phyloP scores from a whole-genome alignment of 805 yeast species.

The Suhomyces faveliae region DNA sequence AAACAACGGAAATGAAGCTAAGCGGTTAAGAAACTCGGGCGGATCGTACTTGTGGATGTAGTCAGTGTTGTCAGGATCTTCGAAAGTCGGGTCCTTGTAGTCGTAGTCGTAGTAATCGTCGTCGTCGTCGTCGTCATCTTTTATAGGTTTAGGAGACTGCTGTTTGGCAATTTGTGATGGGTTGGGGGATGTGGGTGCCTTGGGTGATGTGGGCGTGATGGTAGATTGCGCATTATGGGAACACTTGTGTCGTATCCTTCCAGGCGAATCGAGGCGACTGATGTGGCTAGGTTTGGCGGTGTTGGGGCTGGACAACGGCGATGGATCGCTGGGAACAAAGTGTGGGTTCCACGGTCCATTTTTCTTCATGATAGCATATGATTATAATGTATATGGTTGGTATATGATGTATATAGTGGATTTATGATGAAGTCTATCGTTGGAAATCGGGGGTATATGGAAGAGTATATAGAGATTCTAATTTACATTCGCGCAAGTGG shows the following conservation, averaged over 20 bases:
- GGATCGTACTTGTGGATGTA: slow-evolving; percentile 37
- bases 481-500: neutral
- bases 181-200: too few relatives aligned
- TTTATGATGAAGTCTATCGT: neutral
- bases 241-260: slow-evolving; percentile 5
- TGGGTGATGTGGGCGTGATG: neutral
- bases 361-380: slow-evolving; percentile 3
- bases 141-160: slow-evolving; percentile 6
- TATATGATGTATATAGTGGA: too few relatives aligned
- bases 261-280: neutral
- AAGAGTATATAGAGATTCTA: neutral
- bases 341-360: slow-evolving; percentile 9
- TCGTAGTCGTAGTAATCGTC: slow-evolving; percentile 9
- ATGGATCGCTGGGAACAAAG: slow-evolving; percentile 25
- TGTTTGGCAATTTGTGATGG: neutral
- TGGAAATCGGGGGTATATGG: too few relatives aligned
- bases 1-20: slow-evolving; percentile 63
- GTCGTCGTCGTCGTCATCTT: slow-evolving; percentile 12
- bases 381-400: neutral
- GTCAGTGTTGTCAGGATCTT: slow-evolving; percentile 9
- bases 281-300: neutral
- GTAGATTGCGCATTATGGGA: too few relatives aligned
- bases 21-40: slow-evolving; percentile 50
- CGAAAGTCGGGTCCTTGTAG: slow-evolving; percentile 10
- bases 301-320: slow-evolving; percentile 21